Evolutionary conservation across 495 filamentous ascomycete species (phyloP), one percentile per base, ranked within the genome.

Genomic region (Parathielavia hyrcaniae): DNA sequence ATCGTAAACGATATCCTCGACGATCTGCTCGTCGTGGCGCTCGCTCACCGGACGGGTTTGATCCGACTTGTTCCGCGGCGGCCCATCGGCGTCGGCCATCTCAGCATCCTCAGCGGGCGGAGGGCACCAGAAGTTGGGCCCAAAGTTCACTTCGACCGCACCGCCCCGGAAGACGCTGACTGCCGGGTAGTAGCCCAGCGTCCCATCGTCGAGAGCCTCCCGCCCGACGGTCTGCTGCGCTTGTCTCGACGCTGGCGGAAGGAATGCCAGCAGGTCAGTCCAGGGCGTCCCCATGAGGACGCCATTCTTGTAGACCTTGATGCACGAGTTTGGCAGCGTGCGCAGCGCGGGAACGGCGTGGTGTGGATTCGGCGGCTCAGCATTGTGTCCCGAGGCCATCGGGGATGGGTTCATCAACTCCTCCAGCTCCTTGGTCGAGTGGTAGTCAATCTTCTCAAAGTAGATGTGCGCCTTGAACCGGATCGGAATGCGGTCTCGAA

Each of bases 381-480:
- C 63, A 51, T 69, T 71, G 55, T 66, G 68, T n/a, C 53, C 61
- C 2, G 75, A 66, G 56, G 77, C 67, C 65, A 84, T 63, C 47
- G 88, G 73, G 26, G 86, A 73, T 8, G 89, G 88, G 62, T 91
- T 90, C 78, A 85, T 85, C 32, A 90, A 78, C 40, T 92, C 86
- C 61, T 96, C 92, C 20, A 97, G 82, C 46, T 93, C 87, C 71
- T 97, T 97, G 2, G 86, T 86, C 2, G 87, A 73, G 60, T 88
- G 86, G 67, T 96, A 92, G 65, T 97, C 95, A 58, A 91, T 91
- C 66, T 91, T 87, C 69, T 98, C 95, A 73, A 96, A 96, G 73
- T 91, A 96, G 51, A 90, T 85, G 68, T 93, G 87, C 50, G 84
- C 82, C 73, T 96, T 96, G 71, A 91, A 96, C 16, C 91, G 83